phyloP scores from a whole-genome alignment of 345 rosid genomes.

The Brassica nigra region DNA sequence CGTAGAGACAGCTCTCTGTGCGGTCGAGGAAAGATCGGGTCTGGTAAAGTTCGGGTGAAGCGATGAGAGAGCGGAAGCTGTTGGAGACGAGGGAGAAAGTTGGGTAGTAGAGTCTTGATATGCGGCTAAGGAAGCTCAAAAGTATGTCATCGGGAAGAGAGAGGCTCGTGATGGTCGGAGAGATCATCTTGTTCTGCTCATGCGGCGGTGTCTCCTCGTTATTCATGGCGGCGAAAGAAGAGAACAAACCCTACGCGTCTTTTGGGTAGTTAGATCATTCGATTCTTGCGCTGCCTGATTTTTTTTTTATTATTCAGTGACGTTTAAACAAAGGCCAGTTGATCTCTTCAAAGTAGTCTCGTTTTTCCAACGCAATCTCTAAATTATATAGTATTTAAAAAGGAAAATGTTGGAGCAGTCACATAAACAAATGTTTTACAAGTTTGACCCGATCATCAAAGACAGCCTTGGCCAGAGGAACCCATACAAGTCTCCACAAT shows the following conservation, averaged over 20 bases:
- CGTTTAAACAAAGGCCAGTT: background rate
- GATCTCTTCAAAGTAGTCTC: background rate
- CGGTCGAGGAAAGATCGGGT: slow-evolving; percentile 39
- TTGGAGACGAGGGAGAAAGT: slow-evolving; percentile 62
- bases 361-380: background rate
- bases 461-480: background rate
- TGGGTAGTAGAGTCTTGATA: slow-evolving; percentile 59
- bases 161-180: background rate
- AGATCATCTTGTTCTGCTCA: slow-evolving; percentile 5
- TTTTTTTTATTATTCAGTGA: background rate
- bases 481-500: background rate
- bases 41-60: slow-evolving; percentile 54
- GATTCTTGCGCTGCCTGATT: background rate
- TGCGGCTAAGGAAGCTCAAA: slow-evolving; percentile 57
- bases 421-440: background rate
- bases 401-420: background rate
- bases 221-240: background rate
- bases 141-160: slow-evolving; percentile 65
- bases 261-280: background rate
- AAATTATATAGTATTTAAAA: background rate
- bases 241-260: background rate
- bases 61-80: slow-evolving; percentile 51
- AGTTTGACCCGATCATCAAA: background rate
- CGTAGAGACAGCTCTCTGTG: slow-evolving; percentile 55
- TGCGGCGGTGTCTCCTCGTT: background rate